Conservation (phyloP, 768 basidiomycete genomes). For the Pholiota molesta region DNA sequence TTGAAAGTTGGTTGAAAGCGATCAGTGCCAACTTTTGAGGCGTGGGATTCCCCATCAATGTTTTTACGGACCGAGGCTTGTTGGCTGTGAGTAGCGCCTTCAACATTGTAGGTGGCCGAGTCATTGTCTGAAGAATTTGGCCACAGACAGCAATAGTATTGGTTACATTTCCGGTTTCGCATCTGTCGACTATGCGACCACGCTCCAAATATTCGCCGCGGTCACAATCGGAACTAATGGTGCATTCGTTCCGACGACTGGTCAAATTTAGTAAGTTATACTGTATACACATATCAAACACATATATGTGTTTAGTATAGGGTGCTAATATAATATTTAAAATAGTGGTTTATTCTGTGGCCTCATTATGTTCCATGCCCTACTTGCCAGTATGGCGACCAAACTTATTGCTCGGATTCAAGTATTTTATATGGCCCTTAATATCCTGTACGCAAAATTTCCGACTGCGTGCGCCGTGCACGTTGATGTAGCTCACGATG, state of each 20-base stretch:
- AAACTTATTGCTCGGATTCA: conserved; percentile 70
- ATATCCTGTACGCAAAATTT: conserved; percentile 46
- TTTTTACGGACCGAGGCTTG: too few relatives aligned
- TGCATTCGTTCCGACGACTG: conserved; percentile 40
- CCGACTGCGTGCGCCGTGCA: too few relatives aligned
- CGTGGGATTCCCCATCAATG: too few relatives aligned
- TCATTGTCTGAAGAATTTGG: too few relatives aligned
- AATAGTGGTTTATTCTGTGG: conserved; percentile 61
- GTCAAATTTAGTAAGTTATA: conserved; percentile 43
- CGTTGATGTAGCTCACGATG: not conserved
- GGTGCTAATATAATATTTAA: not conserved
- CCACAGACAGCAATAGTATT: conserved; percentile 43
- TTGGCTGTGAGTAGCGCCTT: conserved; percentile 39
- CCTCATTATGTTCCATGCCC: conserved; percentile 57
- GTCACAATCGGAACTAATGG: conserved; percentile 52
- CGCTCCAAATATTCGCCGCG: conserved; percentile 62
- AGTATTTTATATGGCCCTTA: conserved; percentile 63
- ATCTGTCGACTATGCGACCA: conserved; percentile 61
- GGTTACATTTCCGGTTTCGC: conserved; percentile 48
- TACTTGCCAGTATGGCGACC: conserved; percentile 67
- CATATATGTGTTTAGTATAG: not conserved
- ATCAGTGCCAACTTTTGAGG: too few relatives aligned
- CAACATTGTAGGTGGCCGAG: too few relatives aligned
- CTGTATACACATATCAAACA: too few relatives aligned
- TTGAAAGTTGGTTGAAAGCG: too few relatives aligned